Base-by-base conservation (phyloP, 1,284 basidiomycete genomes). In the Irpex rosettiformis region DNA sequence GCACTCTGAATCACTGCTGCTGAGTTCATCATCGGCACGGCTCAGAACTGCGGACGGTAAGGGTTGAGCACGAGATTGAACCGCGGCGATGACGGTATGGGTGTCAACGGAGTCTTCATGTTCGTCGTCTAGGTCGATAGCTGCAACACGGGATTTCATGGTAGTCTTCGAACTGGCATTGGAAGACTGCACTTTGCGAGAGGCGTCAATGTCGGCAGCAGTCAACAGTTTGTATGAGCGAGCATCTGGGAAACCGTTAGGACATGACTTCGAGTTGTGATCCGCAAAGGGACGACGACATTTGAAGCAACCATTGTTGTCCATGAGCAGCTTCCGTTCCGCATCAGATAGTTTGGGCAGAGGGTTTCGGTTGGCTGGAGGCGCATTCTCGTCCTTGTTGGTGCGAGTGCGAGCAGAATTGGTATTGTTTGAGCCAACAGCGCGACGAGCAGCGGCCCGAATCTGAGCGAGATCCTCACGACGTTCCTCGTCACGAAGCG, bases 251-350 rank as follows among this genome's bases (percentile, higher is more conserved):
- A 67, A 69, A 2, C 60, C 55, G 28, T 48, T 33, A 0, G 55
- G 52, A 29, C 66, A 69, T 2, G 1, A 2, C 0, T 10, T 4
- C 0, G 55, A 52, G 0, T 13, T 30, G 27, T 69, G 67, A 0
- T 47, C 54, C 4, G 28, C 30, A 22, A 64, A 64, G 4, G 57
- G 42, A 0, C 22, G 43, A 0, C 54, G 37, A 13, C 65, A 69
- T 8, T 66, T 64, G 47, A 62, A 58, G 16, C 65, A 67, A 0
- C 66, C 62, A 0, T 52, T 22, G 18, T 67, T 56, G 0, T 57
- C 55, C 3, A 22, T 22, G 0, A 68, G 48, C 0, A 66, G 52
- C 0, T 37, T 4, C 0, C 43, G 28, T 33, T 68, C 64, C 0
- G 48, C 48, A 0, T 42, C 16, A 0, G 64, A 63, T 0, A 68